phyloP scores from a whole-genome alignment of 176 grass and related monocot genomes.

The Carex scoparia region DNA sequence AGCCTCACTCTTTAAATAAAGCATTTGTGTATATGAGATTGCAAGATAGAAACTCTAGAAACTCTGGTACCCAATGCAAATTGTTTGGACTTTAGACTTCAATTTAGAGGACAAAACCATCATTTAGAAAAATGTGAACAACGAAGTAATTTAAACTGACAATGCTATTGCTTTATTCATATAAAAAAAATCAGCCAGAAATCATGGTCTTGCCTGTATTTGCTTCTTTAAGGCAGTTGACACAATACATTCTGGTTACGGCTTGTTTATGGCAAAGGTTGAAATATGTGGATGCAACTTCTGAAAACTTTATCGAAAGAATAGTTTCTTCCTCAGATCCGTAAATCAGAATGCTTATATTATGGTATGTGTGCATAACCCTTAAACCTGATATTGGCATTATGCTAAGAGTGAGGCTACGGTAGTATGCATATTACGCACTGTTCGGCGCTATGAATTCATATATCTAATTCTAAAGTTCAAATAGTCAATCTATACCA shows the following conservation, averaged over 20 bases:
- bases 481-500: too few species aligned
- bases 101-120: neutral
- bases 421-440: too few species aligned
- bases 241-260: constrained; percentile 62
- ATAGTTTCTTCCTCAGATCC: constrained; percentile 61
- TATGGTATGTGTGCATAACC: constrained; percentile 41
- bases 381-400: too few species aligned
- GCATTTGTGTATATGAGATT: too few species aligned
- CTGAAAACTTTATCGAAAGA: constrained; percentile 63
- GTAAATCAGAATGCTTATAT: constrained; percentile 95
- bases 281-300: constrained; percentile 56
- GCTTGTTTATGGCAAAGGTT: constrained; percentile 83
- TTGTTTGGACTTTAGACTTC: neutral
- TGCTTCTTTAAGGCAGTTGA: constrained; percentile 65
- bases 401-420: too few species aligned
- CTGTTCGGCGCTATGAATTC: too few species aligned
- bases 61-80: neutral
- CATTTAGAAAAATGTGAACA: neutral
- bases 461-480: too few species aligned
- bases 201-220: constrained; percentile 84
- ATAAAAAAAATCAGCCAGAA: constrained; percentile 56
- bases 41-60: too few species aligned
- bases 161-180: neutral
- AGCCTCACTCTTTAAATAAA: too few species aligned
- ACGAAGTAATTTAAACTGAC: neutral